Evolutionary conservation across 2,329 filamentous ascomycete species (phyloP).

Genomic region (Aspergillus oerlinghausenensis): DNA sequence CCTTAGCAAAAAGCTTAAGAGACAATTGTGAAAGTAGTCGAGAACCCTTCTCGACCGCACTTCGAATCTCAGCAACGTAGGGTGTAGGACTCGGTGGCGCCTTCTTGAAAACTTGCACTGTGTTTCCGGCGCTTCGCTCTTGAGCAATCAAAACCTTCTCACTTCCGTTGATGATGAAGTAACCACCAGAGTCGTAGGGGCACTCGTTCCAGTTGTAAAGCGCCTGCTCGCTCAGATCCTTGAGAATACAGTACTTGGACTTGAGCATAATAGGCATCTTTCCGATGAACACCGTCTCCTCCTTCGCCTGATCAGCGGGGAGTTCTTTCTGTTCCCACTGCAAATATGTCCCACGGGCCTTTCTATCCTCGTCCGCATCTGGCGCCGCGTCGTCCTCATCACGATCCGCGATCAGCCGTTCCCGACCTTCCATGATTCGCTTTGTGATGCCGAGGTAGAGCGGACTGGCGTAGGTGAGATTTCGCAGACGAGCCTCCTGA

Average conservation of each 20-base stretch:
- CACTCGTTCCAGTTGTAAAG: constrained; percentile 93
- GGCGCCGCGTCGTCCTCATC: constrained; percentile 49
- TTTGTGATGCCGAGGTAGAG: constrained; percentile 86
- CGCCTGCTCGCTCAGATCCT: constrained; percentile 75
- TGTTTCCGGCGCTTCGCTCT: constrained; percentile 95
- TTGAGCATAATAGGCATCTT: constrained; percentile 98
- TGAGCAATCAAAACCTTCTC: constrained; percentile 98
- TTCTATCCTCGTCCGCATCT: constrained; percentile 50
- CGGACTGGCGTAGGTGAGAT: constrained; percentile 89
- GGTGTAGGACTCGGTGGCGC: constrained; percentile 86
- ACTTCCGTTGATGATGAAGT: constrained; percentile 98
- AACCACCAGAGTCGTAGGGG: constrained; percentile 95
- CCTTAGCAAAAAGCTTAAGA: constrained; percentile 85
- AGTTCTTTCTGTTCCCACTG: constrained; percentile 45
- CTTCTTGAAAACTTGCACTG: constrained; percentile 99
- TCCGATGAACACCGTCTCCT: constrained; percentile 81
- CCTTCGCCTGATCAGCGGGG: constrained; percentile 52
- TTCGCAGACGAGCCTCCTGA: constrained; percentile 92
- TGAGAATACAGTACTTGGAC: constrained; percentile 89
- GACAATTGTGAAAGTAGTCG: constrained; percentile 88
- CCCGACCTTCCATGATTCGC: constrained; percentile 76
- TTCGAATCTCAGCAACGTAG: constrained; percentile 92
- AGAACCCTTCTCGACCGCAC: constrained; percentile 92
- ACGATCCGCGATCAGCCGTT: constrained; percentile 68
- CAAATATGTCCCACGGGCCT: constrained; percentile 39